phyloP scores from a whole-genome alignment of 2,329 filamentous ascomycete genomes.

The Gnomoniopsis sp. region DNA sequence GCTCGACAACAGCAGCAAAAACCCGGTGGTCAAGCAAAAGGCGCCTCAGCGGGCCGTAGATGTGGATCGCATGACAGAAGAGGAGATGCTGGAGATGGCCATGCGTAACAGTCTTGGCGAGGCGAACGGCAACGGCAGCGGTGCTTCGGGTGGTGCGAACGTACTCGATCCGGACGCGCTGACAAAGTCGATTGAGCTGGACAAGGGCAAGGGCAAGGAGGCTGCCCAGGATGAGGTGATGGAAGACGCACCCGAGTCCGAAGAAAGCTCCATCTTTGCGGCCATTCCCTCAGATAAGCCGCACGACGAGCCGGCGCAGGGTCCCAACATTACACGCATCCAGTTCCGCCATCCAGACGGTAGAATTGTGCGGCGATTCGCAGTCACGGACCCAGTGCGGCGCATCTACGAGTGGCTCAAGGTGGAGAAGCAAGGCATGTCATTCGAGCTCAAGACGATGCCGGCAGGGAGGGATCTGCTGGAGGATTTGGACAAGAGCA shows the following conservation, averaged over 20 bases:
- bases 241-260: constrained; percentile 27
- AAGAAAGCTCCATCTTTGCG: constrained; percentile 51
- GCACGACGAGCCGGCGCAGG: constrained; percentile 73
- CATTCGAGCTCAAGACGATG: constrained; percentile 87
- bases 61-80: constrained; percentile 87
- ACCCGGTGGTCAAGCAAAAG: constrained; percentile 83
- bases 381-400: constrained; percentile 69
- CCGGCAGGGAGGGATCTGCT: constrained; percentile 77
- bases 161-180: constrained; percentile 84
- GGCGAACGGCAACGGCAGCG: constrained; percentile 39
- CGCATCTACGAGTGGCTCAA: constrained; percentile 97
- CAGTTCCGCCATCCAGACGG: constrained; percentile 87
- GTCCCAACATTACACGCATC: constrained; percentile 72
- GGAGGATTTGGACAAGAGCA: constrained; percentile 66
- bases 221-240: constrained; percentile 33
- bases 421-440: constrained; percentile 70
- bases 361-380: constrained; percentile 83
- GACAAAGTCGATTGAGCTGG: constrained; percentile 59
- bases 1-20: constrained; percentile 81
- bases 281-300: constrained; percentile 68
- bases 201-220: constrained; percentile 53
- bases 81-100: constrained; percentile 95
- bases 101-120: constrained; percentile 77
- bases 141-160: constrained; percentile 26
- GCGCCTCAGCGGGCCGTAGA: constrained; percentile 62